Conservation (phyloP, 2,329 filamentous ascomycete genomes). For the Sporothrix globosa region DNA sequence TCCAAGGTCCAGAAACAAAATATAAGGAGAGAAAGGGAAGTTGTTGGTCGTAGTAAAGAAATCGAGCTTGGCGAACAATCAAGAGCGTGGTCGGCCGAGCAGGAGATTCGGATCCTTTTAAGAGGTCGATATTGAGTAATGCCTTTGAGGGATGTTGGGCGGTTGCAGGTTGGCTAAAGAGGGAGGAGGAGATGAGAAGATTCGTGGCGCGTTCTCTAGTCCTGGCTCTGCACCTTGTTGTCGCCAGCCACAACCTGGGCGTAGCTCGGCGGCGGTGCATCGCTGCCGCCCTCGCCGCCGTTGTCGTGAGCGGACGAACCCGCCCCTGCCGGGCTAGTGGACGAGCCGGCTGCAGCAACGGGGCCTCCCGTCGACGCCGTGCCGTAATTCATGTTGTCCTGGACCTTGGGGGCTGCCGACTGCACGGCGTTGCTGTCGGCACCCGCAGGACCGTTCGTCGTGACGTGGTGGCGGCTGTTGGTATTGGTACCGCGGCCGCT, state of each 20-base stretch:
- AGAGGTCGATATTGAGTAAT: too few relatives aligned
- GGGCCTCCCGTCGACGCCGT: slow-evolving; percentile 40
- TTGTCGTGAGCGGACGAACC: slow-evolving; percentile 39
- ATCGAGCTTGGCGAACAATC: too few relatives aligned
- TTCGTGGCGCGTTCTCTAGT: slow-evolving; percentile 45
- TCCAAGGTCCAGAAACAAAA: neutral
- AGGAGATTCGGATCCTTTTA: too few relatives aligned
- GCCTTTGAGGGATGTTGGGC: too few relatives aligned
- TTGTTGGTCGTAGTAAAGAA: too few relatives aligned
- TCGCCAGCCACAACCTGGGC: slow-evolving; percentile 88
- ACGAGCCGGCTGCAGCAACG: slow-evolving; percentile 40
- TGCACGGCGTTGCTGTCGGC: slow-evolving; percentile 16
- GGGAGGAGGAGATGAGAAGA: neutral
- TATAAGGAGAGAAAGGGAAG: neutral
- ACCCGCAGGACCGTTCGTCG: slow-evolving; percentile 1
- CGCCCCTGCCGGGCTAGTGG: slow-evolving; percentile 38
- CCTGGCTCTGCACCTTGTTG: slow-evolving; percentile 79
- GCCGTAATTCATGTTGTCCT: slow-evolving; percentile 53
- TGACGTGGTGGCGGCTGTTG: slow-evolving; percentile 27
- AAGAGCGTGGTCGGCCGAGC: neutral
- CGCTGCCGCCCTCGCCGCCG: slow-evolving; percentile 51
- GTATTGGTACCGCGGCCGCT: slow-evolving; percentile 25
- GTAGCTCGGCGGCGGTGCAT: slow-evolving; percentile 76
- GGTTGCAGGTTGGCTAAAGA: neutral
- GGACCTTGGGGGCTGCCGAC: slow-evolving; percentile 40